Percentiles rank a stretch among this genome's conserved stretches.
Conservation (phyloP, 2,329 filamentous ascomycete genomes). For the Colletotrichum phormii region DNA sequence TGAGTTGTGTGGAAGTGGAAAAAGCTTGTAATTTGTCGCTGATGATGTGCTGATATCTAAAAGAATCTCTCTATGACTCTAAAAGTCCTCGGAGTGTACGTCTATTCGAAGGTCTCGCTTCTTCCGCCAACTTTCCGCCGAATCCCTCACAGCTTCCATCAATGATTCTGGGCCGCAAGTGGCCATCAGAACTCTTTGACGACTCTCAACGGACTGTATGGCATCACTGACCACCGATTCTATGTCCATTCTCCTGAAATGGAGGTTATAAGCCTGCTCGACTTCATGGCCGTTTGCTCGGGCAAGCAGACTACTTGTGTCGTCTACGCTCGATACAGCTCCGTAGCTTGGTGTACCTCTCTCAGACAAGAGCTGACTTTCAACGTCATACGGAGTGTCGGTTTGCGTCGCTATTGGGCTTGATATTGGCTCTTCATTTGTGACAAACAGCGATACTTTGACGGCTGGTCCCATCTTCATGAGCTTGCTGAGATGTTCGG, state of each 20-base stretch:
- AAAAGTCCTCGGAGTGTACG: constrained; percentile 19
- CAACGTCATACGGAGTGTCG: neutral
- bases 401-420: neutral
- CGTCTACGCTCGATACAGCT: neutral
- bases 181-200: neutral
- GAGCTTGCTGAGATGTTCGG: neutral
- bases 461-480: neutral
- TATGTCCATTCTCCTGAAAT: constrained; percentile 1
- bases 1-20: no score
- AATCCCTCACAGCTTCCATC: constrained; percentile 1
- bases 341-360: neutral
- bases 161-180: constrained; percentile 15
- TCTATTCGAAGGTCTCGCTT: constrained; percentile 1
- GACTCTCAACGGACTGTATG: neutral
- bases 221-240: neutral
- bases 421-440: neutral
- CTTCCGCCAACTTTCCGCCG: neutral
- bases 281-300: neutral
- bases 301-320: neutral
- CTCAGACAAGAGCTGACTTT: neutral
- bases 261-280: neutral
- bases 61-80: neutral
- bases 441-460: neutral
- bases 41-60: neutral
- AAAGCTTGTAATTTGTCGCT: no score